phyloP scores from a whole-genome alignment of 805 yeast genomes.

The Scheffersomyces spartinae region DNA sequence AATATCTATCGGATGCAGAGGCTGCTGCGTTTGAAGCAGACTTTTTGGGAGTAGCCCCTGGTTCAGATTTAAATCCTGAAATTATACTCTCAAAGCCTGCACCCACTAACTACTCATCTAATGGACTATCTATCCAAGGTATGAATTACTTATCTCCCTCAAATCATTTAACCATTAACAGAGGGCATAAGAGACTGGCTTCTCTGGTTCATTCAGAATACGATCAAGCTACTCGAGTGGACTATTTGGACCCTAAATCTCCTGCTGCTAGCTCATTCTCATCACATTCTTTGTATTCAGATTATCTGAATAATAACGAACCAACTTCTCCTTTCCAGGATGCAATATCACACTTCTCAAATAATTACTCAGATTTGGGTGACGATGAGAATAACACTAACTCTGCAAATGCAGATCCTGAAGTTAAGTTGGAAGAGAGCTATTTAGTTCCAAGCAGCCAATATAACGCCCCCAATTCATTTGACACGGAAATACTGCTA shows the following conservation, averaged over 20 bases:
- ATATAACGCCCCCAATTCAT: slow-evolving; percentile 6
- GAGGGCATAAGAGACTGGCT: slow-evolving; percentile 5
- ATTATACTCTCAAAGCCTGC: background rate
- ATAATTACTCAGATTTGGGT: slow-evolving; percentile 7
- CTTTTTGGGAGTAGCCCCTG: too few relatives aligned
- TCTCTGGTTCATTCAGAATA: too few relatives aligned
- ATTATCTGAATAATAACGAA: slow-evolving; percentile 22
- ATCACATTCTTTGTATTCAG: slow-evolving; percentile 20
- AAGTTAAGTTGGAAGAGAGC: slow-evolving; percentile 1
- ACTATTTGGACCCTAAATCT: slow-evolving; percentile 10
- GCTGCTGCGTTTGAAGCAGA: too few relatives aligned
- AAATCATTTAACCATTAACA: slow-evolving; percentile 6
- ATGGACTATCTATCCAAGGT: slow-evolving; percentile 1
- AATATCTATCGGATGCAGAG: too few relatives aligned
- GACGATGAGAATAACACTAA: too few relatives aligned
- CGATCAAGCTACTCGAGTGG: too few relatives aligned
- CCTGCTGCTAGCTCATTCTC: slow-evolving; percentile 9
- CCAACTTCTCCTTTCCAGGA: slow-evolving; percentile 27
- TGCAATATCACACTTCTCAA: slow-evolving; percentile 20
- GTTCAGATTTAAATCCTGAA: background rate
- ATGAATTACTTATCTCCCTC: slow-evolving; percentile 1
- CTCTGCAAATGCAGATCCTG: slow-evolving; percentile 3
- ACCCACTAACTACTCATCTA: background rate
- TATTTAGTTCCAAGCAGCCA: slow-evolving; percentile 3
- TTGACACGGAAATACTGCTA: slow-evolving; percentile 24